These are phyloP conservation scores for Bipolaris sorokiniana DNA, from an alignment of 2,329 filamentous ascomycete species.

Conservation along the genomic window DNA sequence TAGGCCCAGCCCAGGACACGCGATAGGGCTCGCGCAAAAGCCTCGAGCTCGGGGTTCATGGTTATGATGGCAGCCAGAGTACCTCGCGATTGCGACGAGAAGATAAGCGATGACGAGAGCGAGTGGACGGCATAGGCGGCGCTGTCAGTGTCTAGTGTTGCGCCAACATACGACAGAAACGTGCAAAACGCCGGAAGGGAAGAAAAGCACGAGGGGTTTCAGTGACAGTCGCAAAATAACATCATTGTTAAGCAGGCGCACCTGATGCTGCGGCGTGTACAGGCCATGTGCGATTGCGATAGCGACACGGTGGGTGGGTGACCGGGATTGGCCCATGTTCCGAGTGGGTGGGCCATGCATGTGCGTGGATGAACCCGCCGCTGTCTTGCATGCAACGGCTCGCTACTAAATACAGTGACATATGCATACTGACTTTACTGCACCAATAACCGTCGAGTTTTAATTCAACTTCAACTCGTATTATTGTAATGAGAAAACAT, in stretches of 20 bases:
- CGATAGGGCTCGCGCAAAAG: constrained; percentile 43
- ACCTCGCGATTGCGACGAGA: background rate
- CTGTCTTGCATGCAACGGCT: background rate
- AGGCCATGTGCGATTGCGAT: constrained; percentile 17
- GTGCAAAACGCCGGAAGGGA: background rate
- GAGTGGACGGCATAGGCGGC: constrained; percentile 1
- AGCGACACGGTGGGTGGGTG: constrained; percentile 5
- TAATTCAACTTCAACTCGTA: no score
- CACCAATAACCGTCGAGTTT: background rate
- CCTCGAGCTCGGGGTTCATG: constrained; percentile 24
- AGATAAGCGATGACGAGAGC: constrained; percentile 6
- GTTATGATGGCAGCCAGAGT: background rate
- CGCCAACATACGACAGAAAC: background rate
- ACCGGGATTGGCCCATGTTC: constrained; percentile 9
- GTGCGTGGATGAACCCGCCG: background rate
- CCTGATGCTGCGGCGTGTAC: constrained; percentile 25
- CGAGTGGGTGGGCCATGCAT: background rate
- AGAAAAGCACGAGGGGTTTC: background rate
- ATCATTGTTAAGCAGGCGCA: constrained; percentile 9
- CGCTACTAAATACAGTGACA: background rate
- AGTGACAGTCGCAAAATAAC: background rate
- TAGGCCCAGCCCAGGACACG: constrained; percentile 47
- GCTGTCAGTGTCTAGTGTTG: background rate
- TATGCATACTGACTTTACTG: background rate
- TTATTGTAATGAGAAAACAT: no score